phyloP scores from a whole-genome alignment of 106 monocot species.

The Vanilla planifolia region DNA sequence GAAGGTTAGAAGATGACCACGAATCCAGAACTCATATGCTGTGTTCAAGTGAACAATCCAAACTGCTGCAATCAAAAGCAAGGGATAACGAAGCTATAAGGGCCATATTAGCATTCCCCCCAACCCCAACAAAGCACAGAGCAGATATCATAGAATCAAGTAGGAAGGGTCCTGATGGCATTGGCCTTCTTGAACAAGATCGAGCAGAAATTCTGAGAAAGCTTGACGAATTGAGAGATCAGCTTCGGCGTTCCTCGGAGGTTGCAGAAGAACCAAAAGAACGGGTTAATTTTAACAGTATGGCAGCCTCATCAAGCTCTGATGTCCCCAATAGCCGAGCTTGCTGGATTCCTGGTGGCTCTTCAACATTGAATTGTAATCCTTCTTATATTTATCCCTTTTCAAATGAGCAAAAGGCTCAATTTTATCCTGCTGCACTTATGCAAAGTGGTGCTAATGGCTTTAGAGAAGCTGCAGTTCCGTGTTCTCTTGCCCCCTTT shows the following conservation, averaged over 20 bases:
- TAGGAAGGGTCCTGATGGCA: constrained; percentile 18
- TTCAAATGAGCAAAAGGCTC: constrained; percentile 23
- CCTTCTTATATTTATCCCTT: constrained; percentile 21
- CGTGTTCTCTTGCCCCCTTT: constrained; percentile 20
- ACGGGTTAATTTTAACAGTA: constrained; percentile 14
- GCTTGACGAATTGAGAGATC: constrained; percentile 88
- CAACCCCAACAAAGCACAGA: not conserved
- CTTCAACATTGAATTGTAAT: constrained; percentile 26
- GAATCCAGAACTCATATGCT: constrained; percentile 15
- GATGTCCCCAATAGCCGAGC: constrained; percentile 15
- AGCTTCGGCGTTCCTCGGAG: constrained; percentile 65
- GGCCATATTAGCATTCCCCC: not conserved
- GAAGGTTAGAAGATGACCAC: constrained; percentile 14
- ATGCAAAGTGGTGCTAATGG: constrained; percentile 35
- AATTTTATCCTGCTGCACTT: constrained; percentile 28
- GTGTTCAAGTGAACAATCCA: not conserved
- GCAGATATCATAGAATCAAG: constrained; percentile 19
- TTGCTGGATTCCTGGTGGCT: constrained; percentile 26
- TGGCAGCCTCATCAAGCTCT: constrained; percentile 10
- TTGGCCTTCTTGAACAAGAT: constrained; percentile 53
- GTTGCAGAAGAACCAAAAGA: constrained; percentile 32
- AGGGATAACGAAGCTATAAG: constrained; percentile 14
- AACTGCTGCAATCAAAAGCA: constrained; percentile 8
- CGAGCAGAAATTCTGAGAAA: constrained; percentile 61
- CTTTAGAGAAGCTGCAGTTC: constrained; percentile 32